Percentiles rank a stretch among this genome's conserved stretches.
phyloP scores from a whole-genome alignment of 2,329 filamentous ascomycete genomes.

The Aspergillus puulaauensis region DNA sequence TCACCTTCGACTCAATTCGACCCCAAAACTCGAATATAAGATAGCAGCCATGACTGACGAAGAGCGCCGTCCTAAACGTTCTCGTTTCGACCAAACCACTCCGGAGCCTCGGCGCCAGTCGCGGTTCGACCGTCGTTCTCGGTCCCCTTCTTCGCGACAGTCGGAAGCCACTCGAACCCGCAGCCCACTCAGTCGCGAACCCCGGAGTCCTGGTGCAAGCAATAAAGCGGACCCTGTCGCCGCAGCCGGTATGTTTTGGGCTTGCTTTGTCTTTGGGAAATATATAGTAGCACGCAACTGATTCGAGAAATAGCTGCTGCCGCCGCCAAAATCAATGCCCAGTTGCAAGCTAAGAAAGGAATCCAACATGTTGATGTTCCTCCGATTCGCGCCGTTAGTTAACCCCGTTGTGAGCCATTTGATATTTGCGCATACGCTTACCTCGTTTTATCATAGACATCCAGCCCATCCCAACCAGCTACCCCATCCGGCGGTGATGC shows the following conservation, averaged over 20 bases:
- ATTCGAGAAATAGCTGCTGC: constrained; percentile 66
- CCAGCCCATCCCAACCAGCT: constrained; percentile 56
- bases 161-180: constrained; percentile 73
- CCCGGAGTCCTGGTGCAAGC: constrained; percentile 47
- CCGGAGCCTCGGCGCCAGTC: constrained; percentile 74
- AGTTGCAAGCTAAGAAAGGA: constrained; percentile 80
- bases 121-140: constrained; percentile 88
- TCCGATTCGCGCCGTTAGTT: constrained; percentile 66
- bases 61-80: constrained; percentile 76
- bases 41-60: constrained; percentile 67
- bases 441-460: constrained; percentile 30
- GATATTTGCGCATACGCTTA: background rate
- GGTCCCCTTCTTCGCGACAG: constrained; percentile 70
- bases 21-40: background rate
- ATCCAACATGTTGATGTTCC: constrained; percentile 89
- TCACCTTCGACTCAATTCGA: constrained; percentile 2
- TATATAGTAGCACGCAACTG: background rate
- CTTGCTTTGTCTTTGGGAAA: background rate
- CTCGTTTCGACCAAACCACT: constrained; percentile 91
- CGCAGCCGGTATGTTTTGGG: constrained; percentile 64
- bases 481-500: constrained; percentile 49
- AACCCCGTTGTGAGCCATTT: background rate
- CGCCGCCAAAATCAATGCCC: constrained; percentile 82
- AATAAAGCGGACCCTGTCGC: constrained; percentile 66
- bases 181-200: constrained; percentile 67